Base-by-base conservation (phyloP, 2,329 filamentous ascomycete species). In the Penicillium sp. region DNA sequence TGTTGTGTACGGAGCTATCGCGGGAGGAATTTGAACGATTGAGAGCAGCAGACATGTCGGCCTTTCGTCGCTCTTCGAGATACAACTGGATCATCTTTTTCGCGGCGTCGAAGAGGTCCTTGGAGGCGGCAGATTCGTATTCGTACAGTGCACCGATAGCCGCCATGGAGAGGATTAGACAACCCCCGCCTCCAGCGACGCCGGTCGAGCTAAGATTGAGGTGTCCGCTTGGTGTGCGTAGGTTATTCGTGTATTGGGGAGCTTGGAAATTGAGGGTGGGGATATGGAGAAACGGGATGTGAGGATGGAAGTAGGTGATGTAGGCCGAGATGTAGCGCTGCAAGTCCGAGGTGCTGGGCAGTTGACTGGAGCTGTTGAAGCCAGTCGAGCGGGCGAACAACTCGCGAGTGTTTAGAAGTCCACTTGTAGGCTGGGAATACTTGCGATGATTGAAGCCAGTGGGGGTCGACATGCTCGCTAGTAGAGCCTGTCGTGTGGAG, bases 61-160 rank as follows among this genome's bases (percentile, higher is more conserved):
- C 89, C 72, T 92, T 93, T 63, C 92, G 87, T 57, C 92, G 85
- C 73, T 96, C 92, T 72, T 97, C 93, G 34, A 99, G 84, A 71
- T 96, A 96, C 60, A 92, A 81, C 62, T 93, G 88, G 57, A 97
- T 95, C 88, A 96, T 91, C 76, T 92, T 95, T 79, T 97, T 97
- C 48, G 92, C 90, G 70, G 92, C 88, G 65, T 96, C 91, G 68
- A 97, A 97, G 8, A 99, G 77, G 46, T 95, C 89, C 71, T 88
- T 89, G 25, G 92, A 95, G 54, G 88, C 84, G 29, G 82, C 81
- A 57, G 87, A 85, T 58, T 97, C 92, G 70, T 88, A 85, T 76
- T 97, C 93, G 75, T 96, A 97, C 39, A 97, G 79, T 36, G 90
- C 89, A 23, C 90, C 90, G 64, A 89, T 87, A n/a, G 91, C 90